Conservation (phyloP, 192 early-diverging fungal genomes). For the Coemansia brasiliensis region DNA sequence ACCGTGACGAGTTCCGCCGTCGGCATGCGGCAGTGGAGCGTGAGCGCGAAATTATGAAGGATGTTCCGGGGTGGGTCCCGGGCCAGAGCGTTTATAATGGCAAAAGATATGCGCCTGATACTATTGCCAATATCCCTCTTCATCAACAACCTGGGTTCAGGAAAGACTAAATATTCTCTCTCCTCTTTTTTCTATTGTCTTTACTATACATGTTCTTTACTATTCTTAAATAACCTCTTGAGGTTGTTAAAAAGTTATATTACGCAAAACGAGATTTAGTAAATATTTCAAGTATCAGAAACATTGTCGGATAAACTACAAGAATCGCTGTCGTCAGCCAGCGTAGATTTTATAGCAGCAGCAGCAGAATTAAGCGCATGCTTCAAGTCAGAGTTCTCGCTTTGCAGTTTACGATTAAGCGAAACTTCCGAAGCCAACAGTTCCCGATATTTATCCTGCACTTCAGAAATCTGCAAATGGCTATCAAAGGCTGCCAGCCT, state of each 20-base stretch:
- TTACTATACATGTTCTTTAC: neutral
- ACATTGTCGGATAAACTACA: neutral
- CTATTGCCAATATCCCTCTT: constrained; percentile 50
- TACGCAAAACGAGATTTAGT: constrained; percentile 1
- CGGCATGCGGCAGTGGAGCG: constrained; percentile 66
- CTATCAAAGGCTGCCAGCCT: constrained; percentile 41
- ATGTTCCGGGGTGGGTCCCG: constrained; percentile 72
- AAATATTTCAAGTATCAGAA: neutral
- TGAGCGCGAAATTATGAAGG: constrained; percentile 86
- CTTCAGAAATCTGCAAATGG: constrained; percentile 25
- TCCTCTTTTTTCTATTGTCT: no score
- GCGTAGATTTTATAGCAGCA: constrained; percentile 13
- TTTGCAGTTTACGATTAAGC: constrained; percentile 30
- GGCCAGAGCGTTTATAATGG: constrained; percentile 92
- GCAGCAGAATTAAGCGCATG: constrained; percentile 28
- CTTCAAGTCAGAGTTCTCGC: constrained; percentile 31
- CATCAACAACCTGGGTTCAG: constrained; percentile 46
- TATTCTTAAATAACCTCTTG: no score
- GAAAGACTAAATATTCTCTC: constrained; percentile 8
- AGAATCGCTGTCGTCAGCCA: constrained; percentile 5
- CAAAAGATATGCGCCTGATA: constrained; percentile 65
- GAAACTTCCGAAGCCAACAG: constrained; percentile 26
- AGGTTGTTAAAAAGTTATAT: no score
- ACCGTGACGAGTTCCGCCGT: constrained; percentile 88
- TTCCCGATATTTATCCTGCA: constrained; percentile 34